Base-by-base conservation (phyloP, 805 yeast species). In the Clavispora santaluciae region DNA sequence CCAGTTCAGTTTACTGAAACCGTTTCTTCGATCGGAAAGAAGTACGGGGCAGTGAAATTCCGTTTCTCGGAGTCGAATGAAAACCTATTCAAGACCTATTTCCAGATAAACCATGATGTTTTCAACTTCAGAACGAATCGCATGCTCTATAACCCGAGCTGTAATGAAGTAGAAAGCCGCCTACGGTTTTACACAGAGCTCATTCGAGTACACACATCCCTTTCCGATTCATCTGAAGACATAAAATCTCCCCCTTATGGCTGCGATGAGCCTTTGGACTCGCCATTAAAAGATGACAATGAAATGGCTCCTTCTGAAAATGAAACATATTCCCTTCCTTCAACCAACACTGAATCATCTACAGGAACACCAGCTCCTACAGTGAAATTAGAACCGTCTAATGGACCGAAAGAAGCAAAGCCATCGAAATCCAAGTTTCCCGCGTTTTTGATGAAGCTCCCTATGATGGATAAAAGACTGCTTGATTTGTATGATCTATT, bases 31-130 rank as follows among this genome's bases (percentile, higher is more conserved):
- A 51, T 71, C 8, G 95, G 93, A 2, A 61, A 57, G 23, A 57
- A 63, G 22, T 78, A 72, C 57, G 96, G 96, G 0, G 89, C 93
- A 53, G 61, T 88, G 33, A 90, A 89, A 54, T 57, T 90, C 2
- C 66, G 75, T 6, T 82, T 95, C 4, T 90, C 91, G 0, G 51
- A 43, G 2, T 38, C 39, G 21, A 51, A 46, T 10, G 54, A 54
- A 10, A 45, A 49, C 7, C 42, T 49, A 11, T 43, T 58, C 29
- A 47, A 50, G 20, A 41, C 50, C 13, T 51, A 48, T 24, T 51
- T 60, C 37, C 65, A 56, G 38, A 49, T 66, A 23, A 73, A 75
- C 48, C 61, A 78, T 3, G 76, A 74, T 41, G 49, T 67, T 12
- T 68, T 75, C 45, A 71, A 77, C 72, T 75, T 81, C 54, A 71